Base-by-base conservation (phyloP, 1,139 yeast species). In the Yamadazyma dushanensis region DNA sequence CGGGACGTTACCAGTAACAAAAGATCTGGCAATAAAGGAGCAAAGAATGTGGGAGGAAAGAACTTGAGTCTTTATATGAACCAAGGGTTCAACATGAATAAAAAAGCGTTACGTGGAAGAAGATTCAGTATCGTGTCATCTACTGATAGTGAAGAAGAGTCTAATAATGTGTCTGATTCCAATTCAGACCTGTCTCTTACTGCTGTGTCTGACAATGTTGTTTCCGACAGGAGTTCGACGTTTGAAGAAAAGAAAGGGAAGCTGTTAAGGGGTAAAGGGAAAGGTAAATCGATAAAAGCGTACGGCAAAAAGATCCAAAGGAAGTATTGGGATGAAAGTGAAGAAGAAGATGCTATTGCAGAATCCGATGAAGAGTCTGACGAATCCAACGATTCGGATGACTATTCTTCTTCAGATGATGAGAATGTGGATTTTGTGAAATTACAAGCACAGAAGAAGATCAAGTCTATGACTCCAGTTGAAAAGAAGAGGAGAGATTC, bases 371-470 rank as follows among this genome's bases (percentile, higher is more conserved):
- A 40, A 19, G 52, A 46, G 20, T 51, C 51, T n/a, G 61, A 53
- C n/a, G 64, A 52, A 29, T 59, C 32, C 3, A 24, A 22, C 11
- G 41, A 38, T 14, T 65, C 59, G 20, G 63, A 63, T n/a, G 36
- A 32, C 10, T 59, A 54, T 21, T 56, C 56, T 7, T 73, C 81
- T 4, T 76, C 81, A 10, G 70, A 77, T 1, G 83, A 80, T 44
- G 89, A 82, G 23, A 82, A 79, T 47, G 78, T 82, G 3, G 92
- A 83, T 57, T 82, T 80, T 53, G 84, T 83, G 11, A 77, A 75
- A 54, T 60, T 83, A 41, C 84, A 84, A 29, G 85, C 82, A 7
- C 83, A 81, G 51, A 68, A 79, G 45, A 78, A 82, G 57, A 77
- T 76, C 22, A 70, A 66, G 36, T 69, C 80, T 1, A 59, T 73